Conservation (phyloP, 1,139 yeast species). For the Lodderomyces parapsilosis region DNA sequence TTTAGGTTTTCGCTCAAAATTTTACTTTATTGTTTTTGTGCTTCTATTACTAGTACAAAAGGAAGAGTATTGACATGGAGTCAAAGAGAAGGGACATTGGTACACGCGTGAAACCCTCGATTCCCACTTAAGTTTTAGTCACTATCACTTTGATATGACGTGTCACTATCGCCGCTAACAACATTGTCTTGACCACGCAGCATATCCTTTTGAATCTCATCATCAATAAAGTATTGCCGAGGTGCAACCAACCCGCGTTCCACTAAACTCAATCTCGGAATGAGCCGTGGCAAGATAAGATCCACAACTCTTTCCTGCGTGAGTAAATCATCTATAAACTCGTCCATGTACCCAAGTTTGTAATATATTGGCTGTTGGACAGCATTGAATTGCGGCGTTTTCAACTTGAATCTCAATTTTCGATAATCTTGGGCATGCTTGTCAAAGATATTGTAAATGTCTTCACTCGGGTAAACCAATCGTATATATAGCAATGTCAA, state of each 20-base stretch:
- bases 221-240: conserved; percentile 33
- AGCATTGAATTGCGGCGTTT: conserved; percentile 27
- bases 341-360: conserved; percentile 53
- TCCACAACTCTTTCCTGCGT: conserved; percentile 53
- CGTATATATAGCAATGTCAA: conserved; percentile 59
- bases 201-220: conserved; percentile 15
- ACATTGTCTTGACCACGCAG: conserved; percentile 10
- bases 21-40: too few species aligned
- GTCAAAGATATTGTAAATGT: conserved; percentile 52
- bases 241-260: conserved; percentile 39
- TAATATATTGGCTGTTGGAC: conserved; percentile 26
- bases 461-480: conserved; percentile 42
- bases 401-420: conserved; percentile 35
- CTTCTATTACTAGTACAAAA: too few species aligned
- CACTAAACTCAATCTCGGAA: conserved; percentile 35
- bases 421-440: conserved; percentile 54
- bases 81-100: too few species aligned
- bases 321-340: conserved; percentile 55
- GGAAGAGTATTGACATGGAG: too few species aligned
- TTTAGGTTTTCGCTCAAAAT: too few species aligned
- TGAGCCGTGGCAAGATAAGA: conserved; percentile 58
- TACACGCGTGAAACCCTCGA: too few species aligned
- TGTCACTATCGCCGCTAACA: conserved; percentile 6
- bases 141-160: conserved; percentile 26
- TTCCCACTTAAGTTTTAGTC: conserved; percentile 18